Evolutionary conservation across 208 protist species (phyloP).

Genomic region (Vickermania ingenoplastis): DNA sequence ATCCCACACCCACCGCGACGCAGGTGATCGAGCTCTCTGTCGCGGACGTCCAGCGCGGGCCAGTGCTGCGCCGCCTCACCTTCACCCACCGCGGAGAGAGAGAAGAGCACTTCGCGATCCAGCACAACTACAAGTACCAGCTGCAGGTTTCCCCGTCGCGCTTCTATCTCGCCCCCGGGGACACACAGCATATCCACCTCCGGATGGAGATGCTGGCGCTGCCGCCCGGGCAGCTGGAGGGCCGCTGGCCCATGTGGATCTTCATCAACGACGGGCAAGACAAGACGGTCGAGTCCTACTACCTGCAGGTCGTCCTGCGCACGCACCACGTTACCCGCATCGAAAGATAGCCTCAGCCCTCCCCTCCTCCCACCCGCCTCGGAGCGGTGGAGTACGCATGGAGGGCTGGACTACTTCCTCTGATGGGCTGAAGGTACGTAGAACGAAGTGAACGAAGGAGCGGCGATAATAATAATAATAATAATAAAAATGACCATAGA

Average conservation of each 20-base stretch:
- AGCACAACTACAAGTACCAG: constrained; percentile 85
- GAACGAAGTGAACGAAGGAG: too few species aligned
- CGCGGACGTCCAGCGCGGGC: constrained; percentile 30
- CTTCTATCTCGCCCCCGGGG: constrained; percentile 67
- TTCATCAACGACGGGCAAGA: constrained; percentile 82
- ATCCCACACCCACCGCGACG: constrained; percentile 73
- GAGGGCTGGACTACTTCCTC: too few species aligned
- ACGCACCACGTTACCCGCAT: constrained; percentile 30
- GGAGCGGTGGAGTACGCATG: too few species aligned
- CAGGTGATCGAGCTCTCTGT: constrained; percentile 73
- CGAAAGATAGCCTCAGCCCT: constrained; percentile 2
- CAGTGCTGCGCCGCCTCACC: constrained; percentile 76
- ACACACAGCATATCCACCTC: constrained; percentile 62
- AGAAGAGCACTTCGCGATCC: constrained; percentile 69
- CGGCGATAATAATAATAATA: too few species aligned
- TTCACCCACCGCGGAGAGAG: constrained; percentile 49
- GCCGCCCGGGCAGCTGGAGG: constrained; percentile 65
- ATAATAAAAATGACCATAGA: too few species aligned
- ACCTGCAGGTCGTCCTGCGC: constrained; percentile 71
- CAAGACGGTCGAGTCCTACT: constrained; percentile 83
- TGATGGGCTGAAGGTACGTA: too few species aligned
- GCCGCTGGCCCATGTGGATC: constrained; percentile 85
- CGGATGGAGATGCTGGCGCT: constrained; percentile 69
- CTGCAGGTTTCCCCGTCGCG: constrained; percentile 47
- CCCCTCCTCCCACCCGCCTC: not conserved